Evolutionary conservation across 352 stramenopile species (phyloP).

Genomic region (Globisporangium sylvaticum): DNA sequence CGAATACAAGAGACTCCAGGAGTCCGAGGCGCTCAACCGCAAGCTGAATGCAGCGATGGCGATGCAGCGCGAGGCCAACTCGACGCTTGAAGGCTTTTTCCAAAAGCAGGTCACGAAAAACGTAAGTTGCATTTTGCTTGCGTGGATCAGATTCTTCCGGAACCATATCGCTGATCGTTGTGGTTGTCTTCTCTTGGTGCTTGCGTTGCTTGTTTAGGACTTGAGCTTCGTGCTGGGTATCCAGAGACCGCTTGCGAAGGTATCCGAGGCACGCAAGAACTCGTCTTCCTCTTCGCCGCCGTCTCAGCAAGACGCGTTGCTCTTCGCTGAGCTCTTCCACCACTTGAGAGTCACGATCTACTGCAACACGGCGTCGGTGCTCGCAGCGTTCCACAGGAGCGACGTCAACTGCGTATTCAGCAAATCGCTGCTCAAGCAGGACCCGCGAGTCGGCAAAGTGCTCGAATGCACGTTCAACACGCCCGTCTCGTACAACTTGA

Average conservation of each 20-base stretch:
- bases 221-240: conserved; percentile 1
- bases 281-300: no score
- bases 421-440: conserved; percentile 9
- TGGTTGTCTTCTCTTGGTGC: not conserved
- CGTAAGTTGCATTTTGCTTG: not conserved
- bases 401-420: conserved; percentile 9
- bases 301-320: not conserved
- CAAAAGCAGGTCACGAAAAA: not conserved
- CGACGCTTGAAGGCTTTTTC: not conserved
- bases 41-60: conserved; percentile 3
- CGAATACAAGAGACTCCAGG: not conserved
- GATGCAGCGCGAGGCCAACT: not conserved
- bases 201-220: not conserved
- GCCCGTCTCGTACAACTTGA: not conserved
- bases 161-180: not conserved
- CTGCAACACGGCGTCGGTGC: not conserved
- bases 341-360: conserved; percentile 3
- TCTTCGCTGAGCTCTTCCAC: conserved; percentile 4
- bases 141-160: not conserved
- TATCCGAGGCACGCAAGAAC: not conserved
- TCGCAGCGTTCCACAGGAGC: not conserved
- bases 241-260: not conserved
- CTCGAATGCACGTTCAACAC: conserved; percentile 8
- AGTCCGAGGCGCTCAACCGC: conserved; percentile 9
- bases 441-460: not conserved